Evolutionary conservation across 345 rosid species (phyloP), one percentile per base, ranked within the genome.

Genomic region (rapeseed (Brassica napus)): DNA sequence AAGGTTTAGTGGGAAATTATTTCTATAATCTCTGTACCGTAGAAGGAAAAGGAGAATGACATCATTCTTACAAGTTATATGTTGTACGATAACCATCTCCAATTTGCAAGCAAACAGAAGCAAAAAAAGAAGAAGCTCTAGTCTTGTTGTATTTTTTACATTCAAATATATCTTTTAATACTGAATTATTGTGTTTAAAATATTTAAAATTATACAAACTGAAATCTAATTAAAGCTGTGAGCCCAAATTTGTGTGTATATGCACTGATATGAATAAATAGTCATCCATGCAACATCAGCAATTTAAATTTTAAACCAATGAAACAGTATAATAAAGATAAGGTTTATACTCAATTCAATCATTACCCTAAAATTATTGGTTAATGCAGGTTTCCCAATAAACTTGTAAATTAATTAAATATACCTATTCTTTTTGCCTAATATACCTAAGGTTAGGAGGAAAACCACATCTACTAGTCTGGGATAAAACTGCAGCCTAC

Each of bases 1-100:
- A 52, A 58, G 32, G 32, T 70, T 80, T 75, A 80, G 79, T 80
- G 83, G 79, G 75, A 39, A 80, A 80, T 74, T 80, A 69, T 80
- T 80, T 75, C 67, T 39, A 47, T 10, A 74, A 79, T 62, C 75
- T 74, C 63, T 79, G 65, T 68, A 59, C 49, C 74, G 34, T 31
- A 72, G 31, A 73, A 47, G 30, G 65, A 68, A 34, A 65, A 65
- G 31, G 78, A 74, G 65, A 79, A 69, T 74, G 75, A 80, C 69
- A 70, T 75, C 76, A 80, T 65, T 80, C 72, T 69, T 74, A 74
- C 83, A 74, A 62, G 71, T 28, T 75, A 75, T 39, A 65, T 80
- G 80, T 15, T 75, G 83, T 75, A 80, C 75, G 67, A 54, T 69
- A 79, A 77, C 65, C 63, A 63, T 55, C 68, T 37, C 3, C 52